These are phyloP conservation scores for Echinochloa phyllopogon DNA, from an alignment of 176 grass and related monocot species.

Conservation along the genomic window DNA sequence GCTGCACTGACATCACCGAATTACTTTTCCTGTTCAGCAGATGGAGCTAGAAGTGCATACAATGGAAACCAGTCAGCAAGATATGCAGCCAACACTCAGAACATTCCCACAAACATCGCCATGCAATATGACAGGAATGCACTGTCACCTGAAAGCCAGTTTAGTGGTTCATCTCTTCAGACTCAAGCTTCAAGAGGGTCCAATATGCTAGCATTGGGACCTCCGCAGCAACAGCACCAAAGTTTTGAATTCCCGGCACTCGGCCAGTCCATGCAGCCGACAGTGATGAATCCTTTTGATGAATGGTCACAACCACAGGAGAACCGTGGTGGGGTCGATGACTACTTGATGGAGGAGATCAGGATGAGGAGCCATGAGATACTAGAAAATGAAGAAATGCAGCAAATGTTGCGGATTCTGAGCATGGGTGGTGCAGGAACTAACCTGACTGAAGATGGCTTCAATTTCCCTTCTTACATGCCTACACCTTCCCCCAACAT, in stretches of 20 bases:
- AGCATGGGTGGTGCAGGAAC: constrained; percentile 69
- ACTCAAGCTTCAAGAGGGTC: constrained; percentile 53
- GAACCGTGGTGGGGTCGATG: constrained; percentile 59
- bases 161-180: constrained; percentile 50
- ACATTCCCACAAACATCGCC: constrained; percentile 28
- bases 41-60: constrained; percentile 47
- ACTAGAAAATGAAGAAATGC: constrained; percentile 97
- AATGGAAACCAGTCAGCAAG: constrained; percentile 54
- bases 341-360: constrained; percentile 97
- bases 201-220: constrained; percentile 63
- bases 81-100: constrained; percentile 50
- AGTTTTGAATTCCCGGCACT: constrained; percentile 59
- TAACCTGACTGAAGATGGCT: constrained; percentile 61
- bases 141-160: constrained; percentile 58
- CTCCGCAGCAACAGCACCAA: constrained; percentile 51
- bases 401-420: constrained; percentile 81
- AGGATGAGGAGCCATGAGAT: constrained; percentile 92
- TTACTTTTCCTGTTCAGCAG: constrained; percentile 52
- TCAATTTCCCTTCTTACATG: constrained; percentile 61
- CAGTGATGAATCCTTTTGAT: constrained; percentile 47
- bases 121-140: constrained; percentile 50
- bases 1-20: constrained; percentile 23
- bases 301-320: constrained; percentile 56
- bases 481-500: constrained; percentile 51
- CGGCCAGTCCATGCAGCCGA: constrained; percentile 44